Evolutionary conservation across 306 rosid genomes (phyloP), one percentile per base, ranked within the genome.

Genomic region (Nissolia schottii): DNA sequence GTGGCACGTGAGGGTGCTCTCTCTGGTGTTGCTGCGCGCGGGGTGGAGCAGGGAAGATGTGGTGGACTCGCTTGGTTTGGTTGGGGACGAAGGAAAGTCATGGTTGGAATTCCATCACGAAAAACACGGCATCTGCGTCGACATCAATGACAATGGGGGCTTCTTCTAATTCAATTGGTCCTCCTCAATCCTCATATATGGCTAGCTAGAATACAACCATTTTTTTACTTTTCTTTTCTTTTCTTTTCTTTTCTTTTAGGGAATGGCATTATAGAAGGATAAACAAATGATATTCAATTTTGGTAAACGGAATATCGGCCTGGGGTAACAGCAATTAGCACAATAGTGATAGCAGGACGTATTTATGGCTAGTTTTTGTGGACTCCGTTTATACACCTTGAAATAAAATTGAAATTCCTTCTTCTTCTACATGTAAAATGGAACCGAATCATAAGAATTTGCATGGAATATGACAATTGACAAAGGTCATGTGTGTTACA

Each of bases 1-100:
- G 59, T 64, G 77, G 87, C 90, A 84, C 72, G 82, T 86, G 83
- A 63, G 80, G 63, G 23, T 59, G 5, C 28, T 81, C 24, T 79
- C 89, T 0, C 0, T 50, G 84, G 65, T 51, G 46, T 86, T 94
- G 70, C 45, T 91, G 76, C 84, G 92, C 77, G 97, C 86, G 85
- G 98, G 98, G 3, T 94, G 98, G 98, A 81, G 79, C 54, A 91
- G 72, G 68, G 90, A 91, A 34, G 98, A 94, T 68, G 87, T 89
- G 40, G 82, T 70, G 83, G 66, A 89, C 87, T 81, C 97, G 20
- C 89, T 93, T 0, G 96, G 81, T n/a, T 56, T 62, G 6, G 20
- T 20, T 9, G 85, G 77, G 0, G 80, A 64, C 0, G 77, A 76
- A 58, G 76, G 29, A 5, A 70, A 74, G 5, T 49, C 82, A 0